phyloP scores from a whole-genome alignment of 2,329 filamentous ascomycete genomes.

The Seiridium unicorne region DNA sequence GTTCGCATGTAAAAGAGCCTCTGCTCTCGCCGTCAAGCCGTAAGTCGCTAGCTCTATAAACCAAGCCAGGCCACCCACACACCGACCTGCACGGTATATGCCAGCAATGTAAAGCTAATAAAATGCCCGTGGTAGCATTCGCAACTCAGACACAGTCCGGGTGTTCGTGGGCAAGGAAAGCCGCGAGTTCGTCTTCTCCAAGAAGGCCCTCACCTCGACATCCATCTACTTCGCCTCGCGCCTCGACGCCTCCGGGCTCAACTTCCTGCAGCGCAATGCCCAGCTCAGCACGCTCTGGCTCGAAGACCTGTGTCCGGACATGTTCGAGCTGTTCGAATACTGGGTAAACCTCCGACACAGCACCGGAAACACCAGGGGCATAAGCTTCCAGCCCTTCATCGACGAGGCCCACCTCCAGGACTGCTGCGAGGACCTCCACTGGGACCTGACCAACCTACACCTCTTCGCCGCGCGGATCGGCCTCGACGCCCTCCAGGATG shows the following conservation, averaged over 20 bases:
- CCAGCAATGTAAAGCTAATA: background rate
- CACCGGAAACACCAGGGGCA: slow-evolving; percentile 9
- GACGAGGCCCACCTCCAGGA: slow-evolving; percentile 21
- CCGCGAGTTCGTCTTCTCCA: slow-evolving; percentile 26
- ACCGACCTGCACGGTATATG: background rate
- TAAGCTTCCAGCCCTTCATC: slow-evolving; percentile 21
- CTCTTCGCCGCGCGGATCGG: slow-evolving; percentile 54
- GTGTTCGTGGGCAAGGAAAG: slow-evolving; percentile 27
- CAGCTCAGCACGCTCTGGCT: slow-evolving; percentile 22
- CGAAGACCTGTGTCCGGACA: slow-evolving; percentile 28
- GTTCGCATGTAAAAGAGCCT: slow-evolving; percentile 6
- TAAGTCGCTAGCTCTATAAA: background rate
- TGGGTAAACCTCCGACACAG: slow-evolving; percentile 25
- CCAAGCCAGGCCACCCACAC: background rate
- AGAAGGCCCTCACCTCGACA: slow-evolving; percentile 22
- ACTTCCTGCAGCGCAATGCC: slow-evolving; percentile 19
- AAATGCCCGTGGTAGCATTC: slow-evolving; percentile 11
- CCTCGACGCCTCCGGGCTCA: slow-evolving; percentile 18
- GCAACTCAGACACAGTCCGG: slow-evolving; percentile 22
- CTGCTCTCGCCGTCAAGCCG: background rate
- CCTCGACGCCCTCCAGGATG: slow-evolving; percentile 51
- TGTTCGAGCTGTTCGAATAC: slow-evolving; percentile 31
- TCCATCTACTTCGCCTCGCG: slow-evolving; percentile 27
- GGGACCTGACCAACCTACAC: slow-evolving; percentile 55
- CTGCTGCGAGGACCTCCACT: slow-evolving; percentile 44